Percentiles rank a stretch among this genome's conserved stretches.
phyloP scores from a whole-genome alignment of 2,329 filamentous ascomycete genomes.

The Kalaharituber pfeilii region DNA sequence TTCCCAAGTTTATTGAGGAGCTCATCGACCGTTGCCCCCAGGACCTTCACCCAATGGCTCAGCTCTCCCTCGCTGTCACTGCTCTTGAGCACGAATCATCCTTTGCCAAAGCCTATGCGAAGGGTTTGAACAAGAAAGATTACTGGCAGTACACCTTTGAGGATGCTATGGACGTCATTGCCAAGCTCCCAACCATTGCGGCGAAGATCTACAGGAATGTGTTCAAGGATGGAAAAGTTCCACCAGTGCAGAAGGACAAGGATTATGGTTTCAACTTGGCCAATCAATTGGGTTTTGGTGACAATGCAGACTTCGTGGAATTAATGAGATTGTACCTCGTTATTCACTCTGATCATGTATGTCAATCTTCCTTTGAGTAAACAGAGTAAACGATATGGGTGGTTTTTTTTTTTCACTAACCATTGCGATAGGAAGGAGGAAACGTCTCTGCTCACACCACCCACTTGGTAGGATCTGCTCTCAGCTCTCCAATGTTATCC shows the following conservation, averaged over 20 bases:
- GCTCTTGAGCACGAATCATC: slow-evolving; percentile 96
- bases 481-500: slow-evolving; percentile 95
- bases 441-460: slow-evolving; percentile 98
- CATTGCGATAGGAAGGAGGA: slow-evolving; percentile 51
- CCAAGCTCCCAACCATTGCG: slow-evolving; percentile 96
- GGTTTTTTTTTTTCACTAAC: not conserved
- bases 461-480: slow-evolving; percentile 87
- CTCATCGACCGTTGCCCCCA: slow-evolving; percentile 98
- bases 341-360: slow-evolving; percentile 88
- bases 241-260: slow-evolving; percentile 92
- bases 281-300: slow-evolving; percentile 94
- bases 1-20: slow-evolving; percentile 97
- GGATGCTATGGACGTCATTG: slow-evolving; percentile 99
- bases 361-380: slow-evolving; percentile 5
- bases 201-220: slow-evolving; percentile 99
- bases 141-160: slow-evolving; percentile 99
- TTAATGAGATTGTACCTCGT: slow-evolving; percentile 97
- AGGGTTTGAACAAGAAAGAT: slow-evolving; percentile 98
- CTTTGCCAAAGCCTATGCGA: slow-evolving; percentile 96
- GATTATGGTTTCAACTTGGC: slow-evolving; percentile 99
- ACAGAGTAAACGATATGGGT: not conserved
- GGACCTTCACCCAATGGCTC: slow-evolving; percentile 98
- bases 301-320: slow-evolving; percentile 94
- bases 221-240: slow-evolving; percentile 99
- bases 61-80: slow-evolving; percentile 94